Base-by-base conservation (phyloP, 352 stramenopile species). In the Globisporangium radiosum region DNA sequence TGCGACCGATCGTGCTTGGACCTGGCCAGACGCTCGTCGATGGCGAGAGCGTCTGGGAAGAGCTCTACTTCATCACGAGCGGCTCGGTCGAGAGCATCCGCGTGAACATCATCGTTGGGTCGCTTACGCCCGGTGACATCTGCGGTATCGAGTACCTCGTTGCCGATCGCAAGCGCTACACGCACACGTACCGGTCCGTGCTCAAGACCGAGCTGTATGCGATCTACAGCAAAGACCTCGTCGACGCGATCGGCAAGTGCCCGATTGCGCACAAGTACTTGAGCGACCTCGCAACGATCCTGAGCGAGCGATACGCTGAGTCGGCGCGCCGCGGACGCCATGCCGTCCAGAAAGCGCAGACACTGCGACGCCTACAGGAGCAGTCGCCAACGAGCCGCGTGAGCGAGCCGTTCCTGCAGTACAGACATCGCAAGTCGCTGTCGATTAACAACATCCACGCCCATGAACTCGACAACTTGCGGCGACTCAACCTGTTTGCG, bases 91-190 rank as follows among this genome's bases (percentile, higher is more conserved):
- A 92, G 40, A 78, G 70, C 0, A 67, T 90, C 19, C 76, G 72
- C 7, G 76, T 63, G 7, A 88, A 92, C 43, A 59, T 78, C 5
- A 74, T 88, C 13, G 76, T 84, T 4, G 77, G 77, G 3, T 81
- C 80, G 1, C 72, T 90, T 7, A 71, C 71, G 0, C 63, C 74
- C 5, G 79, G 81, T 7, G 80, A 90, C 47, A 90, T 92, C 60
- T 92, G 82, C 49, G 81, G 78, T 3, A 82, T 92, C 45, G 81
- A 92, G 56, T 88, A 88, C 50, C 66, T 92, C n/a, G 70, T 88
- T 1, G 73, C 71, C 4, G 43, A 60, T 9, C 72, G 72, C 38
- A 69, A 76, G 40, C 64, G 81, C 11, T 92, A 92, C 40, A 74
- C 69, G 1, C 79, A 90, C 59, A 87, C 81, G 1, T 92, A 87